A percentile compares a stretch with the other conserved stretches of the same genome.
Conservation (phyloP, 805 yeast genomes). For the Millerago galiae region DNA sequence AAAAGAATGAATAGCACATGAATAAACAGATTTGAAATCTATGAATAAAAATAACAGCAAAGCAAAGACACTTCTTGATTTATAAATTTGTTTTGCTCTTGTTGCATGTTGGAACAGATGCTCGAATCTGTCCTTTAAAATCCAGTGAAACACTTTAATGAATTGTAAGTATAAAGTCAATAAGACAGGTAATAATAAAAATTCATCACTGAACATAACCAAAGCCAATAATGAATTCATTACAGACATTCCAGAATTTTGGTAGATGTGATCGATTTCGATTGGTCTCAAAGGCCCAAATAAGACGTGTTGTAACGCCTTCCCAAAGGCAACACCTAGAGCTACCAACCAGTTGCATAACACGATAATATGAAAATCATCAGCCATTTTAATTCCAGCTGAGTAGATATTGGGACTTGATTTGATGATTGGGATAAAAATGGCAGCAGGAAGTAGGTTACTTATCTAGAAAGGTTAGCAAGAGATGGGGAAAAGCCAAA, state of each 20-base stretch:
- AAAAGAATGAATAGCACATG: conserved; percentile 42
- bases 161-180: conserved; percentile 37
- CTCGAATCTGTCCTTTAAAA: conserved; percentile 45
- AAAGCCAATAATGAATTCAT: conserved; percentile 56
- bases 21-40: conserved; percentile 48
- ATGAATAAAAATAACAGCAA: conserved; percentile 36
- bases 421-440: conserved; percentile 31
- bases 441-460: conserved; percentile 29
- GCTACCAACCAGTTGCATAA: conserved; percentile 40
- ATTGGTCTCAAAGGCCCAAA: conserved; percentile 73
- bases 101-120: conserved; percentile 38
- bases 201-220: conserved; percentile 45
- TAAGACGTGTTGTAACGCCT: conserved; percentile 42
- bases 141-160: conserved; percentile 72
- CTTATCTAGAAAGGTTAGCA: conserved; percentile 24
- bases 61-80: conserved; percentile 39
- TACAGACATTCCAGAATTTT: conserved; percentile 55
- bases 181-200: conserved; percentile 36
- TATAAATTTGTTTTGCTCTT: conserved; percentile 26
- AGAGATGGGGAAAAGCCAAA: background rate
- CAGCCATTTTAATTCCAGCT: conserved; percentile 43
- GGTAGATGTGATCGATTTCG: conserved; percentile 72
- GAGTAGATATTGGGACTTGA: conserved; percentile 38
- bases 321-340: conserved; percentile 34
- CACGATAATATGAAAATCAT: conserved; percentile 39